Base-by-base conservation (phyloP, 2,329 filamentous ascomycete species). In the Zasmidium citrigriseum region DNA sequence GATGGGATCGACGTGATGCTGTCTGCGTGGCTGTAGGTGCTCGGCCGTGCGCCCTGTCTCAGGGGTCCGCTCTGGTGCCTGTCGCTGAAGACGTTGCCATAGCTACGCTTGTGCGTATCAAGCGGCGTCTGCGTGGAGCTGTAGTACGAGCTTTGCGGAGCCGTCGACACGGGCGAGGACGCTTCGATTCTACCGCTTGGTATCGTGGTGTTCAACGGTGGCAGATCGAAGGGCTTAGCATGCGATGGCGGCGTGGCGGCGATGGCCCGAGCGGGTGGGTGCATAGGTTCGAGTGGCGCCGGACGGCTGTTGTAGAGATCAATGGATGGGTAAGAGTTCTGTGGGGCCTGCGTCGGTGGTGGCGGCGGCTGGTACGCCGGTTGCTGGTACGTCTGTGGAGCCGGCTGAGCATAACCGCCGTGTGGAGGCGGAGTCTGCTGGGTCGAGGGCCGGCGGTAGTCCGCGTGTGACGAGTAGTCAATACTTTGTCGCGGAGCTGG, bases 71-170 rank as follows among this genome's bases (percentile, higher is more conserved):
- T 72, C 45, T 79, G 65, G 62, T 80, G 76, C 16, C 69, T 66
- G 27, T 68, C 65, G 55, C 60, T 63, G 61, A 82, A 82, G 9
- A 77, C 78, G 54, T 73, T 71, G 21, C 75, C 76, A 66, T 76
- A 81, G 25, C 75, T 74, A 46, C 79, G 78, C 65, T 82, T 82
- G 58, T 76, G 72, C 9, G 72, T 73, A 9, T 74, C 70, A 20
- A 57, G 24, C 3, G 61, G 47, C 18, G 55, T 55, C 21, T 56
- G 57, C 11, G 45, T 46, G 24, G 20, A 25, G 60, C 61, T 52
- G 70, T 73, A 55, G 72, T 73, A 68, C 2, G 63, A 47, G 46
- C 60, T 61, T 1, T 60, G 59, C 2, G 65, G 62, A 18, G 72
- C 74, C 25, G 72, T 68, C 52, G 76, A 77, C n/a, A 73, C 69